A percentile compares a stretch with the other conserved stretches of the same genome.
Evolutionary conservation across 108 stramenopile species (phyloP).

Genomic region (Skeletonema costatum): DNA sequence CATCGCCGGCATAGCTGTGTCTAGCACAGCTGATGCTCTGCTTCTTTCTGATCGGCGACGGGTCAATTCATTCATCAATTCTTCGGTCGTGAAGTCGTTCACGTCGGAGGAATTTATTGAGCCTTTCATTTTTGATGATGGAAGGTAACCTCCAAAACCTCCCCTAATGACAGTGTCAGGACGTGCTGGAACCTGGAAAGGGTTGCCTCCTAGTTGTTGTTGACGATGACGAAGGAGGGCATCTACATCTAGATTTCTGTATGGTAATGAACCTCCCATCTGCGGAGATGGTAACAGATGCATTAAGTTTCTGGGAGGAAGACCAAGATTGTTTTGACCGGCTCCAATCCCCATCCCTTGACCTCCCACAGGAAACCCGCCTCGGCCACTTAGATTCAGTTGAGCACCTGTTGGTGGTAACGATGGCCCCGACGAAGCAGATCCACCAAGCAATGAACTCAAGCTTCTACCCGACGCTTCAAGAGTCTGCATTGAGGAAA

Average conservation of each 20-base stretch:
- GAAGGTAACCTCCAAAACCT: background rate
- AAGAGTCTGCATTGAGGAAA: slow-evolving; percentile 20
- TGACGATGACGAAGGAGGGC: too few relatives aligned
- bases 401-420: background rate
- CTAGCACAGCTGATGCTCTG: background rate
- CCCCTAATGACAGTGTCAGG: background rate
- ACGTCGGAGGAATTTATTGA: background rate
- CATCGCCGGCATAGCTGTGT: background rate
- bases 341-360: background rate
- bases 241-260: too few relatives aligned
- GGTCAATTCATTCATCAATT: background rate
- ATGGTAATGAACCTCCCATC: background rate
- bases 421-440: background rate
- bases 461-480: slow-evolving; percentile 17
- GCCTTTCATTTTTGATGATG: background rate
- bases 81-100: background rate
- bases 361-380: background rate
- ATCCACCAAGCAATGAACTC: background rate
- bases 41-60: background rate
- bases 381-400: background rate
- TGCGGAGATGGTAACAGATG: background rate
- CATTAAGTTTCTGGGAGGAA: background rate
- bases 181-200: background rate
- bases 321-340: background rate
- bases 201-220: background rate